Base-by-base conservation (phyloP, 352 stramenopile species). In the Globisporangium camurandrum region DNA sequence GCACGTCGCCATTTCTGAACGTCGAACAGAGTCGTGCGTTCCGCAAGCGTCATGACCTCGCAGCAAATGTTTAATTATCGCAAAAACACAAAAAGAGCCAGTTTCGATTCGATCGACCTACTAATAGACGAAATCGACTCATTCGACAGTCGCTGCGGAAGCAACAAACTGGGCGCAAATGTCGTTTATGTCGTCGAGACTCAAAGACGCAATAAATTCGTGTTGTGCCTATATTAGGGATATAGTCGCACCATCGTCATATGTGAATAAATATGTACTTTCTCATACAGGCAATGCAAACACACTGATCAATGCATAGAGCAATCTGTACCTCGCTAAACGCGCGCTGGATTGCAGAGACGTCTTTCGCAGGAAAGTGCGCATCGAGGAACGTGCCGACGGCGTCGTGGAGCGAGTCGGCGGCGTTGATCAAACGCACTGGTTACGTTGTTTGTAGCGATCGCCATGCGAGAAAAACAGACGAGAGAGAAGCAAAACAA, bases 1-100 rank as follows among this genome's bases (percentile, higher is more conserved):
- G 71, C 44, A 88, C 81, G 31, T 88, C 80, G 22, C 77, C 81
- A 2, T 92, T 92, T 46, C 62, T 89, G 14, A 66, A 89, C 34
- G 67, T 71, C 16, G 61, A 58, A 27, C 61, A 72, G 39, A 78
- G 61, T 12, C 62, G 56, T 19, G 54, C 43, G 10, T 86, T 89
- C 44, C 65, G 62, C 17, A 67, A 84, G 77, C 53, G 53, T 1
- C 54, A 61, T 40, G 48, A 61, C 14, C 28, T 56, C 14, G 54
- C 41, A 49, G 28, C 11, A 6, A 34, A 6, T 11, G 28, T 11
- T 11, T 34, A 34, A 11, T 14, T 34, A 24, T 54, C 17, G 31
- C 43, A 33, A 27, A 39, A 33, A 53, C 56, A 43, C 59, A 56
- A 34, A 34, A 11, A 34, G 6, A 34, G 28, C n/a, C n/a, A n/a